Evolutionary conservation across 164 flowering plant species (phyloP), one percentile per base, ranked within the genome.

Genomic region (Hamamelis virginiana): DNA sequence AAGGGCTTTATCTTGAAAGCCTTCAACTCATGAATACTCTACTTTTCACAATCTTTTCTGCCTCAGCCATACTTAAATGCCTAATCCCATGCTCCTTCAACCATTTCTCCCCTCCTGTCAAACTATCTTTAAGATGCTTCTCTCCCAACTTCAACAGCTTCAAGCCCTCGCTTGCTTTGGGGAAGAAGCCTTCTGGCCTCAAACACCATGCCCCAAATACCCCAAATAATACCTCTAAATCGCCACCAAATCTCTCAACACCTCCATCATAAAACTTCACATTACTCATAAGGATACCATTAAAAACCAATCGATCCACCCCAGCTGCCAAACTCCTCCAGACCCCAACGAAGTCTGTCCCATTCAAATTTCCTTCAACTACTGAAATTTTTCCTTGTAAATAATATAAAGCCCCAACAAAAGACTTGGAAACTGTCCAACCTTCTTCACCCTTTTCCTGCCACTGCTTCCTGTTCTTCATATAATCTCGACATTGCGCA

Each of bases 111-210:
- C 85, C 90, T 66, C 69, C 80, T 10, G 69, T 70, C 58, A 77
- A 65, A 51, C 69, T 51, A 65, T 70, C 80, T 58, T 79, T 74
- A 28, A 84, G 70, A 71, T 87, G 79, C 59, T 83, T 74, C 68
- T 86, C 83, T 9, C 57, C 84, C 89, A 89, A 81, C 72, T 77
- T 85, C 85, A 96, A 74, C 78, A 94, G 48, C 83, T 82, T 90
- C 81, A 90, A 76, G 23, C 96, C 88, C 64, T 89, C 94, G 16
- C 77, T 83, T n/a, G 69, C 25, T 70, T 82, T 89, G 0, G 97
- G 97, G 68, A 93, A 91, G 71, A 93, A 96, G 23, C 96, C 92
- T 80, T 90, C 88, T 3, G 97, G 98, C 65, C 98, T 89, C 85
- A 93, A 68, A 81, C 99, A 91, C 98, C 97, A 91, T 59, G 88